These are phyloP conservation scores for Penicillium psychrosexuale DNA, from an alignment of 2,329 filamentous ascomycete genomes.

Conservation along the genomic window DNA sequence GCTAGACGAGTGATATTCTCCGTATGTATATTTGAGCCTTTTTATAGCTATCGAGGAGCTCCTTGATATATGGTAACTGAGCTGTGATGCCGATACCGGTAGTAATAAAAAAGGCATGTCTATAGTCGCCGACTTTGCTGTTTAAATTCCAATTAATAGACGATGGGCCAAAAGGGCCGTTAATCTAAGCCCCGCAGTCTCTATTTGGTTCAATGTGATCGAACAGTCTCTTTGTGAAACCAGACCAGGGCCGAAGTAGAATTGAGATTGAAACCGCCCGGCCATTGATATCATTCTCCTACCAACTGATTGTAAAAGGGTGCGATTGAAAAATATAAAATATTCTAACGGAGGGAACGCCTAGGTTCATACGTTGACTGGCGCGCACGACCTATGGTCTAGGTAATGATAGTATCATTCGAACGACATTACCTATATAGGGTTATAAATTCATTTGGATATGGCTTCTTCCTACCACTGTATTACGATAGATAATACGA, in stretches of 20 bases:
- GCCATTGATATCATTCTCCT: conserved; percentile 7
- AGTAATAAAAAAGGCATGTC: conserved; percentile 34
- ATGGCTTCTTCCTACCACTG: conserved; percentile 3
- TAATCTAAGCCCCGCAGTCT: conserved; percentile 8
- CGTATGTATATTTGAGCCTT: conserved; percentile 20
- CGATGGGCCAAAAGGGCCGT: conserved; percentile 11
- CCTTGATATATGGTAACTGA: conserved; percentile 35
- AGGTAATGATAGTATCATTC: conserved; percentile 9
- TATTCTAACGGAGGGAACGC: conserved; percentile 5
- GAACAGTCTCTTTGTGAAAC: conserved; percentile 8
- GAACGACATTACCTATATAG: conserved; percentile 2
- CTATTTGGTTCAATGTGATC: conserved; percentile 4
- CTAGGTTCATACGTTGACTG: conserved; percentile 6
- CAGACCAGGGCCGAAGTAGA: conserved; percentile 9
- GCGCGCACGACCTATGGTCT: conserved; percentile 4
- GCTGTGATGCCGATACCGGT: conserved; percentile 37
- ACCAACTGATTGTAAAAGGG: conserved; percentile 10
- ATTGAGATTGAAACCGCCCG: conserved; percentile 10
- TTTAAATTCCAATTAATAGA: neutral
- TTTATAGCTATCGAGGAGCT: conserved; percentile 32
- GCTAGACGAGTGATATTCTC: conserved; percentile 31
- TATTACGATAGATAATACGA: conserved; percentile 7
- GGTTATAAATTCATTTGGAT: neutral
- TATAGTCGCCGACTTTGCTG: conserved; percentile 17
- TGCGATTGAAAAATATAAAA: conserved; percentile 9